phyloP scores from a whole-genome alignment of 768 basidiomycete genomes.

The Boletus sp. region DNA sequence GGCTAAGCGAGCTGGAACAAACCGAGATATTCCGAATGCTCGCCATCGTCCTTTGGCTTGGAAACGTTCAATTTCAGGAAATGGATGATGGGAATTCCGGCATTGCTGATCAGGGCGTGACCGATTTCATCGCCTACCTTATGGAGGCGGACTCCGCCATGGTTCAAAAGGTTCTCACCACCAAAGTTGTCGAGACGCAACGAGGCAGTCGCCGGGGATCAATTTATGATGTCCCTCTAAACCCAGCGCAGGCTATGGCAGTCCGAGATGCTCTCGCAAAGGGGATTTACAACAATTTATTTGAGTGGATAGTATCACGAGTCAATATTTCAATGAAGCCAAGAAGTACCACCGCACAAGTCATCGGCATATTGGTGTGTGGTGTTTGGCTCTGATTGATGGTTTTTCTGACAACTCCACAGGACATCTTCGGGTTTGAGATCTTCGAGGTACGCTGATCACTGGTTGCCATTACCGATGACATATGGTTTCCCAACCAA shows the following conservation, averaged over 20 bases:
- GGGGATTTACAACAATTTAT: constrained; percentile 96
- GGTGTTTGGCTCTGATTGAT: not conserved
- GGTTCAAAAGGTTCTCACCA: constrained; percentile 85
- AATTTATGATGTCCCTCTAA: constrained; percentile 94
- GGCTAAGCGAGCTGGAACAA: constrained; percentile 81
- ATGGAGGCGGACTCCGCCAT: constrained; percentile 80
- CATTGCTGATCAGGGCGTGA: constrained; percentile 80
- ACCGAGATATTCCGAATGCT: constrained; percentile 91
- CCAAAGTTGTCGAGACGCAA: constrained; percentile 86
- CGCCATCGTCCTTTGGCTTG: constrained; percentile 90
- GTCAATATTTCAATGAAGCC: constrained; percentile 97
- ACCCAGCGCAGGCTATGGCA: constrained; percentile 84
- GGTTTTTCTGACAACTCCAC: not conserved
- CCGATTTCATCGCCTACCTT: constrained; percentile 92
- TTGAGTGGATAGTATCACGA: constrained; percentile 98
- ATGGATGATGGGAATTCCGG: constrained; percentile 85
- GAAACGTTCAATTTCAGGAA: constrained; percentile 89
- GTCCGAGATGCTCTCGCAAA: constrained; percentile 92
- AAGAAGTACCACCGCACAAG: constrained; percentile 62
- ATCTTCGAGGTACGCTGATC: constrained; percentile 75
- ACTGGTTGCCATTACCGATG: not conserved
- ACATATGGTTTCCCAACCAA: constrained; percentile 23
- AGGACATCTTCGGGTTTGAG: constrained; percentile 99
- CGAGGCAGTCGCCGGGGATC: constrained; percentile 91
- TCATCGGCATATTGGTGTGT: constrained; percentile 88